A percentile compares a stretch with the other conserved stretches of the same genome.
Evolutionary conservation across 768 basidiomycete genomes (phyloP).

Genomic region (Mycena crocata): DNA sequence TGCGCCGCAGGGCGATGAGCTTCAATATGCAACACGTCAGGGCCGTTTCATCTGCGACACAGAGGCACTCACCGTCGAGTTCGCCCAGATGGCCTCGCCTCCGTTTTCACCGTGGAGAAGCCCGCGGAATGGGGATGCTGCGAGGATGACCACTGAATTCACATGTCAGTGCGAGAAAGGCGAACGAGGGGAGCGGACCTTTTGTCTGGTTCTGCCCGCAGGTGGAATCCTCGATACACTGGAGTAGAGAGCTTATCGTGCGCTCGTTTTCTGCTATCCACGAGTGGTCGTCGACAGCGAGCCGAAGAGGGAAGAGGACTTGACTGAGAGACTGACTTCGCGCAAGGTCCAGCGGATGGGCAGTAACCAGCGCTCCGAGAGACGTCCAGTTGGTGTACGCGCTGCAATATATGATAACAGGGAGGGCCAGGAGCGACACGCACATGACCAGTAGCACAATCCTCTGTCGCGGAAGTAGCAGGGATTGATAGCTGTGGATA

Average conservation of each 20-base stretch:
- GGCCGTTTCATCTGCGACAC: not conserved
- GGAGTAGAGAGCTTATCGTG: conserved; percentile 1
- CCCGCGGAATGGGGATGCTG: conserved; percentile 43
- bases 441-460: not conserved
- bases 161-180: not conserved
- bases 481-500: not conserved
- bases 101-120: conserved; percentile 39
- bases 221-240: conserved; percentile 40
- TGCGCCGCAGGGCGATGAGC: conserved; percentile 39
- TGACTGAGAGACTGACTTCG: not conserved
- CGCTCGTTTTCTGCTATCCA: conserved; percentile 25
- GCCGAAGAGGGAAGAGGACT: conserved; percentile 1
- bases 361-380: not conserved
- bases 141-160: conserved; percentile 43
- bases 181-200: conserved; percentile 9
- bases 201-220: conserved; percentile 49
- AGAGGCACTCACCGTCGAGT: conserved; percentile 38
- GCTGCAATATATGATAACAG: not conserved
- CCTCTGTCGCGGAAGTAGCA: not conserved
- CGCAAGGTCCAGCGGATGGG: not conserved
- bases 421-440: not conserved
- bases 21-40: conserved; percentile 1
- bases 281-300: conserved; percentile 9
- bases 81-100: conserved; percentile 49
- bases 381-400: conserved; percentile 2